These are phyloP conservation scores for Phytopythium vexans DNA, from an alignment of 352 stramenopile genomes.

Conservation along the genomic window DNA sequence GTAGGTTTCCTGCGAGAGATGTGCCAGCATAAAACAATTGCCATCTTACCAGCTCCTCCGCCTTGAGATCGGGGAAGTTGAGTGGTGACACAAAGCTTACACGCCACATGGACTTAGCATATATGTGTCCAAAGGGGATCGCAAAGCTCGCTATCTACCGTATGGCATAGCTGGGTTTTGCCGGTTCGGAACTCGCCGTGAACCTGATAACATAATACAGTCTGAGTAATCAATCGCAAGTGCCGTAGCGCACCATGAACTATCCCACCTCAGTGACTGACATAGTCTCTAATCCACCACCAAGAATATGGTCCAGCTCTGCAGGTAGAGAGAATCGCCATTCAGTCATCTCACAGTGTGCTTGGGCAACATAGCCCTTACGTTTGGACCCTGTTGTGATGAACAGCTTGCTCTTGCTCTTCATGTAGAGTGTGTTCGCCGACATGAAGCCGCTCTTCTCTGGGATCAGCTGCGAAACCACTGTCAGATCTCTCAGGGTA, in stretches of 20 bases:
- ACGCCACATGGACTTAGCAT: neutral
- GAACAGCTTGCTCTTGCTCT: conserved; percentile 70
- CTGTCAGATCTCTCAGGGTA: neutral
- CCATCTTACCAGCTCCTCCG: conserved; percentile 62
- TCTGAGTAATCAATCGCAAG: too few species aligned
- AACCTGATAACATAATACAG: conserved; percentile 39
- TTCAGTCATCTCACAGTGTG: conserved; percentile 5
- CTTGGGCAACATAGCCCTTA: conserved; percentile 18
- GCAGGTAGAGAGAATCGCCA: neutral
- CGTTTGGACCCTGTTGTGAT: conserved; percentile 76
- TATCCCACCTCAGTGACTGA: conserved; percentile 85
- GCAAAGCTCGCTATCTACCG: conserved; percentile 28
- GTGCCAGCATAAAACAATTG: too few species aligned
- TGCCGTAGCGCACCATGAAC: too few species aligned
- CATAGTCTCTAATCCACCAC: conserved; percentile 87
- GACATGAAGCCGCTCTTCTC: conserved; percentile 76
- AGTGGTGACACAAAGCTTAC: conserved; percentile 64
- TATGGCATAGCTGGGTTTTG: conserved; percentile 95
- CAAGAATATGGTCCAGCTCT: conserved; percentile 86
- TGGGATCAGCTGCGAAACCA: conserved; percentile 43
- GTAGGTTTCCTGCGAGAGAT: too few species aligned
- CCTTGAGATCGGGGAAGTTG: conserved; percentile 86
- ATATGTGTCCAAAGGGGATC: neutral
- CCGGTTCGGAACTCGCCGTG: conserved; percentile 93
- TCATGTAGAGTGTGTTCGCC: conserved; percentile 60